Evolutionary conservation across 2,329 filamentous ascomycete genomes (phyloP), one percentile per base, ranked within the genome.

Genomic region (Leptographium procerum): DNA sequence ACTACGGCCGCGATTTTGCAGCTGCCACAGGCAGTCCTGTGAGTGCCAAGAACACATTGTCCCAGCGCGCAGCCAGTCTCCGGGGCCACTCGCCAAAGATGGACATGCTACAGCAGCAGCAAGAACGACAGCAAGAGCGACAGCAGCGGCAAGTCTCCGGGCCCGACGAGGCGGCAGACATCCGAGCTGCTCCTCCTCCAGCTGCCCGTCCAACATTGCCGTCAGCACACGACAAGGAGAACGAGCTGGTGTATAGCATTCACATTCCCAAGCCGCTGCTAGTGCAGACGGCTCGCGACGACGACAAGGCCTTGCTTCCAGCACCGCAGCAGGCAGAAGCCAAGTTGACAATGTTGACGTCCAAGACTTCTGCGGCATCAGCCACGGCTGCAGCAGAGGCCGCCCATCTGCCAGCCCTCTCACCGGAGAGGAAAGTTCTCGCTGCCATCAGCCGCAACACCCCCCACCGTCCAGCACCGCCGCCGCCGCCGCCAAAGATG

Each of bases 401-500:
- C 1, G 47, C 48, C 13, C 9, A 26, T 14, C 16, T 31, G n/a
- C 26, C 34, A 34, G 16, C 16, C 13, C 33, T n/a, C 1, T 58
- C 57, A 10, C 57, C 82, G 0, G 81, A 83, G 50, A 72, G 83
- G 62, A 82, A 79, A 58, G 78, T 79, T 2, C 69, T 86, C 31
- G 73, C 77, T 13, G 67, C 74, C 1, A 74, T 84, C 58, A 80
- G 73, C 63, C 77, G 79, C 58, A 86, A 85, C 64, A 96, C 90
- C 4, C 91, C 91, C 13, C 87, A 84, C 66, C 79, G 91, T 64
- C 81, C 87, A 26, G 89, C 89, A 1, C 87, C 86, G 2, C 83
- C 79, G 0, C 86, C 84, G 0, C 86, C 84, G 0, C 92, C 92
- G 3, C 92, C 94, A 1, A 97, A 96, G 71, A 97, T 97, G 92